Evolutionary conservation across 2,329 filamentous ascomycete genomes (phyloP), one percentile per base, ranked within the genome.

Genomic region (Monilinia fructigena): DNA sequence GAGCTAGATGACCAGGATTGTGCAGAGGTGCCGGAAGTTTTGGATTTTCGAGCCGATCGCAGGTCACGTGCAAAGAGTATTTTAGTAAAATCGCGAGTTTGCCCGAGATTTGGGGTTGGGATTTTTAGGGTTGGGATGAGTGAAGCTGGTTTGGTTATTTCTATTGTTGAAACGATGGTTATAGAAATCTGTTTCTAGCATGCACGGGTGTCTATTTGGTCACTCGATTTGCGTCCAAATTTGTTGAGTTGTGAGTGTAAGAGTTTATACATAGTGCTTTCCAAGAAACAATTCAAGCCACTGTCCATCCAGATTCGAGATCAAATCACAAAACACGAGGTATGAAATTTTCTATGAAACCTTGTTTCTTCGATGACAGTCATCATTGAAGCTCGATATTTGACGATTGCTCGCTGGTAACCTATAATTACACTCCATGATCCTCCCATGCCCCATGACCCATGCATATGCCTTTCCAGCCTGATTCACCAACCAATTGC

Each of bases 21-120:
- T 54, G 54, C 45, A 48, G 53, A 59, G 63, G 63, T 48, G 28
- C 45, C 63, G 63, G 63, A 65, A 59, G 53, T 65, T 58, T 58
- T 65, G 63, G 63, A 65, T 65, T 65, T 65, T 65, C 55, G 63
- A 56, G 14, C 63, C 63, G 63, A 59, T 59, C 31, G 2, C 5
- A 26, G 23, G 28, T 61, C 62, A 64, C 52, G 62, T 38, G 50
- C 8, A 1, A 35, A 7, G 6, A 59, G 20, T 11, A 8, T 14
- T 3, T 47, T 48, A 18, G 26, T 28, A 26, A 26, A 45, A 23
- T 47, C 47, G 40, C 52, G 55, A 50, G 26, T 61, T 50, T 40
- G 45, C 58, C 28, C 58, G 58, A 61, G 31, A 47, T 18, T 50
- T 61, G n/a, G 45, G 40, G 40, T 47, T 14, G 18, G 12, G 28